Evolutionary conservation across 2,329 filamentous ascomycete species (phyloP).

Genomic region (Talaromyces sp.): DNA sequence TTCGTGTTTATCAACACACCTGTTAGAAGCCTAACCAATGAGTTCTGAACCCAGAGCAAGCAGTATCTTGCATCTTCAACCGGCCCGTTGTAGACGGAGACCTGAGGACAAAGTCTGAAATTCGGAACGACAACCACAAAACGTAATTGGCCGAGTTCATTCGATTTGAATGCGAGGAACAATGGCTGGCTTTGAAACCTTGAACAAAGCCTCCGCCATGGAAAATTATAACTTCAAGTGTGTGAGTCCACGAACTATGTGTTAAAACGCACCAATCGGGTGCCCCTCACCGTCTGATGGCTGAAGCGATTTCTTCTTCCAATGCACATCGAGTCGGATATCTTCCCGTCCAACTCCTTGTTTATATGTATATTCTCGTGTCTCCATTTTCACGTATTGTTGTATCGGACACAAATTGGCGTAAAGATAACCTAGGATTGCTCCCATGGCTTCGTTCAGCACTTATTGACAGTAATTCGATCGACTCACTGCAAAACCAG

Average conservation of each 20-base stretch:
- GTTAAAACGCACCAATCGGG: neutral
- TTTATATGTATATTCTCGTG: neutral
- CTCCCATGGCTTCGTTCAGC: too few relatives aligned
- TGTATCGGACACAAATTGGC: too few relatives aligned
- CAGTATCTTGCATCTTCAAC: neutral
- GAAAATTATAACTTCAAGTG: neutral
- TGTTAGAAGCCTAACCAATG: neutral
- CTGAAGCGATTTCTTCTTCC: neutral
- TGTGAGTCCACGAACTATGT: neutral
- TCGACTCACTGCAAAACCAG: too few relatives aligned
- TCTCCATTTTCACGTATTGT: neutral
- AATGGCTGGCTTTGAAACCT: neutral
- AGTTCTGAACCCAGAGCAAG: neutral
- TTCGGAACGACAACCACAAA: slow-evolving; percentile 1
- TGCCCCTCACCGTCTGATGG: neutral
- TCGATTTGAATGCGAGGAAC: neutral
- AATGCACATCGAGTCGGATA: neutral
- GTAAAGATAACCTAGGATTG: too few relatives aligned
- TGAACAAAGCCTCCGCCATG: neutral
- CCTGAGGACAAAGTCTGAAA: slow-evolving; percentile 1
- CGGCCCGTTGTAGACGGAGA: neutral
- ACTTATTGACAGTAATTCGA: too few relatives aligned
- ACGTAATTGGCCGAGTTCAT: neutral
- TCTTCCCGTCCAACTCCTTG: neutral
- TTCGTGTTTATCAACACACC: neutral